Conservation (phyloP, 2,329 filamentous ascomycete genomes). For the Rhynchosporium graminicola region DNA sequence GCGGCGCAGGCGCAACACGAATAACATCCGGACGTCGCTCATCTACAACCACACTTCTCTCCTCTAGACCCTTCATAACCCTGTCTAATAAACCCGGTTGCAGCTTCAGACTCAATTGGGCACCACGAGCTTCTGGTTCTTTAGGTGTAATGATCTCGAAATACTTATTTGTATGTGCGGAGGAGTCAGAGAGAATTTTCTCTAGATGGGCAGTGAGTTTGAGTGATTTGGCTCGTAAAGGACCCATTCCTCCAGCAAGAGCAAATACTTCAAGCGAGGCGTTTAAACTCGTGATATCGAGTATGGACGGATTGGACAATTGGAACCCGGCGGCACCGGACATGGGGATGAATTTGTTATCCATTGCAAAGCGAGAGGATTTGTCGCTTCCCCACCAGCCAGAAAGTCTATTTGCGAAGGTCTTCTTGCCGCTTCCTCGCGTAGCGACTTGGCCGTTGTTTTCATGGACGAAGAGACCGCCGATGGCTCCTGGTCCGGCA, state of each 20-base stretch:
- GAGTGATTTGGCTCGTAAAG: slow-evolving; percentile 65
- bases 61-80: slow-evolving; percentile 62
- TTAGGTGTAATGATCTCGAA: slow-evolving; percentile 67
- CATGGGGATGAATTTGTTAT: slow-evolving; percentile 71
- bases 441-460: slow-evolving; percentile 39
- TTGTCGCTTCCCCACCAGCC: slow-evolving; percentile 84
- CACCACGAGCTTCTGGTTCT: slow-evolving; percentile 64
- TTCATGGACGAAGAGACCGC: slow-evolving; percentile 72
- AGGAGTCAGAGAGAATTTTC: slow-evolving; percentile 50
- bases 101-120: slow-evolving; percentile 70
- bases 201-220: slow-evolving; percentile 70
- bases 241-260: slow-evolving; percentile 59
- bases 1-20: slow-evolving; percentile 69
- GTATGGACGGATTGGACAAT: slow-evolving; percentile 71
- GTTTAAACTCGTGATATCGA: slow-evolving; percentile 71
- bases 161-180: slow-evolving; percentile 37
- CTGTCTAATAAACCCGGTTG: slow-evolving; percentile 59
- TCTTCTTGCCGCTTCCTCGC: slow-evolving; percentile 33
- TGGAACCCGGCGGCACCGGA: slow-evolving; percentile 75
- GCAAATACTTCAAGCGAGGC: slow-evolving; percentile 73
- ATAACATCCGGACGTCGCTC: slow-evolving; percentile 76
- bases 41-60: slow-evolving; percentile 67
- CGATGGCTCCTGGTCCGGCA: slow-evolving; percentile 72
- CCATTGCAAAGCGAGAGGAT: slow-evolving; percentile 70
- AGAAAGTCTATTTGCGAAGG: slow-evolving; percentile 58